Conservation (phyloP, 2,329 filamentous ascomycete genomes). For the Aspergillus brunneoviolaceus region DNA sequence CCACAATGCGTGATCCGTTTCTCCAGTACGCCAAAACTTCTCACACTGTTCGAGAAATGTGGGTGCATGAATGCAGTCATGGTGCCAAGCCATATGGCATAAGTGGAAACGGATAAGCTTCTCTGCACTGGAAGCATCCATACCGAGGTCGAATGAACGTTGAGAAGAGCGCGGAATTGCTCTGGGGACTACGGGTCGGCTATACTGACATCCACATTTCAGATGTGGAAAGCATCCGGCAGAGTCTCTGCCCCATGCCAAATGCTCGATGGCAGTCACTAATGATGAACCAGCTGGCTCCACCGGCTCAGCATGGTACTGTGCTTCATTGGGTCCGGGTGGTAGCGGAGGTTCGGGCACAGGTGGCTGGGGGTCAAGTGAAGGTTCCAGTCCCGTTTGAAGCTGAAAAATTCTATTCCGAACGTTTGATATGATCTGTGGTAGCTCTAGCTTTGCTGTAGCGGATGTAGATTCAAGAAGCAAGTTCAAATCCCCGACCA, state of each 20-base stretch:
- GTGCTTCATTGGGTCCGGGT: constrained; percentile 1
- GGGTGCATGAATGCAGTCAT: constrained; percentile 25
- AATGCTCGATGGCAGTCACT: constrained; percentile 37
- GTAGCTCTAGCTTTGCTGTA: background rate
- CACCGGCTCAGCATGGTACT: constrained; percentile 14
- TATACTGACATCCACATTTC: constrained; percentile 29
- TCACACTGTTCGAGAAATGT: constrained; percentile 29
- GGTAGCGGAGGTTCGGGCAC: background rate
- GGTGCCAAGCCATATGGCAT: constrained; percentile 25
- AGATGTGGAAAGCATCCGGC: constrained; percentile 37
- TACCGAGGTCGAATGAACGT: constrained; percentile 14
- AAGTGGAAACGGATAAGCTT: constrained; percentile 27
- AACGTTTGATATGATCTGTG: constrained; percentile 8
- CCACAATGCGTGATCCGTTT: constrained; percentile 27
- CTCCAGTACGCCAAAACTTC: constrained; percentile 24
- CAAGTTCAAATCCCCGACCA: constrained; percentile 23
- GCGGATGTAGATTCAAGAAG: background rate
- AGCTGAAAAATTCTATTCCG: constrained; percentile 23
- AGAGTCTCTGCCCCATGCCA: constrained; percentile 41
- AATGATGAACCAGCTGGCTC: constrained; percentile 25
- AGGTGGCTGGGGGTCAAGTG: background rate
- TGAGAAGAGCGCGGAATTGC: background rate
- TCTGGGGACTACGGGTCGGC: constrained; percentile 16
- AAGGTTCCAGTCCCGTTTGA: constrained; percentile 18
- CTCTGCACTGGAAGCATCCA: constrained; percentile 18